Evolutionary conservation across 2,329 filamentous ascomycete genomes (phyloP).

Genomic region (Ophiosphaerella herpotricha): DNA sequence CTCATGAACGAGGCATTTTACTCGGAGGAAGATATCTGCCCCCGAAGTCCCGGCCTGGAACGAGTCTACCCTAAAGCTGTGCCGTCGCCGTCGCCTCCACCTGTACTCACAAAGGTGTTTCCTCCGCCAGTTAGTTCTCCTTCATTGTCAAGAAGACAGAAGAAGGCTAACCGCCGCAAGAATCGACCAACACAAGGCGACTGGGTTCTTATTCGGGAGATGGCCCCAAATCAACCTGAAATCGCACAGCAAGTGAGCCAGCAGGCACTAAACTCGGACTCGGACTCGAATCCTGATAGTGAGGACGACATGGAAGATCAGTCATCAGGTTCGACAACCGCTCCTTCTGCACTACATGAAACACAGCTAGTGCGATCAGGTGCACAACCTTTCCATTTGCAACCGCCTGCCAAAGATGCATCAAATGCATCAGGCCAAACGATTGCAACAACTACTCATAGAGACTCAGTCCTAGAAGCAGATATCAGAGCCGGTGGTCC

Average conservation of each 20-base stretch:
- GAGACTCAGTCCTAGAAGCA: conserved; percentile 23
- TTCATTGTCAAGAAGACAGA: conserved; percentile 53
- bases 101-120: conserved; percentile 33
- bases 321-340: conserved; percentile 13
- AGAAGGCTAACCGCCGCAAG: conserved; percentile 57
- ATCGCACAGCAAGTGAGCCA: conserved; percentile 63
- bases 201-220: conserved; percentile 67
- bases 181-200: conserved; percentile 63
- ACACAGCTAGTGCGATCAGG: conserved; percentile 9
- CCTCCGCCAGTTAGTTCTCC: conserved; percentile 43
- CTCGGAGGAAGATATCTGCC: conserved; percentile 56
- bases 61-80: conserved; percentile 51
- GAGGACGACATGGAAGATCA: conserved; percentile 47
- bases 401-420: conserved; percentile 23
- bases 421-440: conserved; percentile 11
- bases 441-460: conserved; percentile 16
- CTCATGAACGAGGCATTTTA: conserved; percentile 49
- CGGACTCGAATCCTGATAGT: conserved; percentile 52
- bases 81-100: conserved; percentile 59
- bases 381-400: conserved; percentile 13
- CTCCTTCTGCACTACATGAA: conserved; percentile 5
- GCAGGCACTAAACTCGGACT: conserved; percentile 54
- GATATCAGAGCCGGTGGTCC: conserved; percentile 9
- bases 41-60: conserved; percentile 49
- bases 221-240: conserved; percentile 68